A percentile compares a stretch with the other conserved stretches of the same genome.
Conservation (phyloP, 2,329 filamentous ascomycete genomes). For the Cladosporium sp. region DNA sequence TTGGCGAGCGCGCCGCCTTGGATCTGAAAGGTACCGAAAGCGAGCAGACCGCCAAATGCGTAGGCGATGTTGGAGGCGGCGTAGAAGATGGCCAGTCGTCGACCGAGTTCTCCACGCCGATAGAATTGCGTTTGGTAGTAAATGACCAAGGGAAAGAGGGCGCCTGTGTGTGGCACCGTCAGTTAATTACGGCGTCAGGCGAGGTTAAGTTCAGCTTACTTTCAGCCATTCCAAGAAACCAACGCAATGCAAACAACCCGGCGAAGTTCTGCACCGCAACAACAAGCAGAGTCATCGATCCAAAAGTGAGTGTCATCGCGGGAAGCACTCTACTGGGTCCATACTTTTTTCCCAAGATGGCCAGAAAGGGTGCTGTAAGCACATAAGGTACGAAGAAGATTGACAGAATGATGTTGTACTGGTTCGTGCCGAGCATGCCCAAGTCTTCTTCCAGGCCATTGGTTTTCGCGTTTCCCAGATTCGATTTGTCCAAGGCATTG, state of each 20-base stretch:
- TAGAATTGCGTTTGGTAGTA: constrained; percentile 62
- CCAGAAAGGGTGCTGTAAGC: constrained; percentile 60
- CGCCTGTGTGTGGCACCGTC: constrained; percentile 26
- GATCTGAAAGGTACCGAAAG: constrained; percentile 59
- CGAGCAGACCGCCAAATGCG: constrained; percentile 57
- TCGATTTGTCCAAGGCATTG: constrained; percentile 47
- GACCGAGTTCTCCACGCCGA: constrained; percentile 63
- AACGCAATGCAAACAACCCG: constrained; percentile 62
- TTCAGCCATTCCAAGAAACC: constrained; percentile 63
- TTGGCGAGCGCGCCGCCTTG: constrained; percentile 44
- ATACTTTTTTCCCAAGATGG: constrained; percentile 64
- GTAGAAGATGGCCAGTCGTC: constrained; percentile 69
- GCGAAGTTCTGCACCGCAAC: constrained; percentile 55
- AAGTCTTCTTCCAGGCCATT: constrained; percentile 48
- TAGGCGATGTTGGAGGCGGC: constrained; percentile 70
- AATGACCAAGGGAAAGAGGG: constrained; percentile 66
- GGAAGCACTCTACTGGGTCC: constrained; percentile 61
- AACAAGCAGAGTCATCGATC: constrained; percentile 58
- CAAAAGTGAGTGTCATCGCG: constrained; percentile 64
- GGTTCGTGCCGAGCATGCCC: constrained; percentile 54
- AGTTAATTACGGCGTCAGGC: background rate
- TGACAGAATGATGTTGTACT: constrained; percentile 60
- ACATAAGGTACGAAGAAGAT: constrained; percentile 76
- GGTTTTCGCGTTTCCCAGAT: constrained; percentile 32
- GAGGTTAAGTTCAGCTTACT: constrained; percentile 25